Evolutionary conservation across 768 basidiomycete species (phyloP).

Genomic region (Phaeolepiota aurea): DNA sequence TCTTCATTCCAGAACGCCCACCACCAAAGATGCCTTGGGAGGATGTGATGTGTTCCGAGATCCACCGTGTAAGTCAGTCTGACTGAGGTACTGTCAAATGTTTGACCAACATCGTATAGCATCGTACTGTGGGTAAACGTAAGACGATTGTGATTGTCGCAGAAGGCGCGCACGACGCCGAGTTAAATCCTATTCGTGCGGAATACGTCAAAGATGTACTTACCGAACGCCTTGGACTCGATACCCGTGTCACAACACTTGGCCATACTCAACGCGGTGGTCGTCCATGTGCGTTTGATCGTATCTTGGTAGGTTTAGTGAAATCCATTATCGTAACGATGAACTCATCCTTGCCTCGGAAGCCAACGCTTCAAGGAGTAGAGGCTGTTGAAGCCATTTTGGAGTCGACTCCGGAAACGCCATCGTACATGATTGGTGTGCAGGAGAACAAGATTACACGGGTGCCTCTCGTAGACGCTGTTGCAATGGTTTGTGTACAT

Average conservation of each 20-base stretch:
- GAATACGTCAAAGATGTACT: conserved; percentile 89
- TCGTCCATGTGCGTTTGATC: conserved; percentile 85
- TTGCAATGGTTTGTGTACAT: conserved; percentile 51
- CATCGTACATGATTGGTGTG: conserved; percentile 96
- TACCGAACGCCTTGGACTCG: conserved; percentile 78
- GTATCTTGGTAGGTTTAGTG: conserved; percentile 73
- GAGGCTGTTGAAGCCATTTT: conserved; percentile 88
- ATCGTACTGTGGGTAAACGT: conserved; percentile 86
- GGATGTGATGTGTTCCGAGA: conserved; percentile 80
- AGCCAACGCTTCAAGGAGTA: conserved; percentile 96
- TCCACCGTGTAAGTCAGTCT: conserved; percentile 58
- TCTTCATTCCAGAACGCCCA: conserved; percentile 95
- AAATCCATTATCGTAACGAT: too few relatives aligned
- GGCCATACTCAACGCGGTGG: conserved; percentile 98
- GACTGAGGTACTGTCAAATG: neutral
- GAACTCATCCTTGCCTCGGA: neutral
- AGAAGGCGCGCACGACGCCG: conserved; percentile 86
- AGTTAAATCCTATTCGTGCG: conserved; percentile 87
- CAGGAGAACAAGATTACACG: conserved; percentile 93
- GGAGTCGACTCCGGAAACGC: conserved; percentile 78
- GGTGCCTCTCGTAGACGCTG: conserved; percentile 89
- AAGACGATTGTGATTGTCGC: conserved; percentile 99
- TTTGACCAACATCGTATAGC: conserved; percentile 37
- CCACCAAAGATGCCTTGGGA: conserved; percentile 80
- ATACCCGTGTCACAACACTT: conserved; percentile 93